phyloP scores from a whole-genome alignment of 805 yeast genomes.

The Starmerella khaoyaiensis region DNA sequence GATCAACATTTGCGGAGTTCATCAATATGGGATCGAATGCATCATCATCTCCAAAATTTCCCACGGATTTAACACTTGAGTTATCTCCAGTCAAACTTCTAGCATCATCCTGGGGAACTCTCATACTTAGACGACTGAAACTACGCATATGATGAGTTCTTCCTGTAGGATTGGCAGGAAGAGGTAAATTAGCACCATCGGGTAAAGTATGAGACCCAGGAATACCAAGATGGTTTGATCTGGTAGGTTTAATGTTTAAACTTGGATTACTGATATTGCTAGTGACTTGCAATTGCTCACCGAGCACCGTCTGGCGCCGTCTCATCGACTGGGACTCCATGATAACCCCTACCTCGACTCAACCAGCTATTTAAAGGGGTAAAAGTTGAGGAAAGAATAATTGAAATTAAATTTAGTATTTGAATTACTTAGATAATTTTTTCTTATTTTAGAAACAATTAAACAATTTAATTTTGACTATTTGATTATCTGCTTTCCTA shows the following conservation, averaged over 20 bases:
- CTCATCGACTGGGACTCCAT: constrained; percentile 22
- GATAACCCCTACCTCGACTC: not conserved
- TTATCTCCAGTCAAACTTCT: constrained; percentile 4
- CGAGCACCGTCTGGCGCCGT: constrained; percentile 21
- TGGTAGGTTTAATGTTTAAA: not conserved
- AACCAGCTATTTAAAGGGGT: not conserved
- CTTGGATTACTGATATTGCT: not conserved
- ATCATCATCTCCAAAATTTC: constrained; percentile 31
- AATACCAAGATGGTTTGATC: not conserved
- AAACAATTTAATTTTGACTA: too few species aligned
- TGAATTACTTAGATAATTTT: too few species aligned
- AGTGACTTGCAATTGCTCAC: constrained; percentile 16
- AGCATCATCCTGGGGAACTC: constrained; percentile 1
- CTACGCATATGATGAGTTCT: constrained; percentile 17
- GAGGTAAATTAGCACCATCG: not conserved
- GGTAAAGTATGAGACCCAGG: not conserved
- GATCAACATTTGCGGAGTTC: constrained; percentile 38
- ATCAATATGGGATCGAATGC: constrained; percentile 36
- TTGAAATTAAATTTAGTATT: not conserved
- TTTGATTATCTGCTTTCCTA: too few species aligned
- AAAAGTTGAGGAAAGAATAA: not conserved
- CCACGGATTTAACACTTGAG: constrained; percentile 23
- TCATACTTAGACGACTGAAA: constrained; percentile 15
- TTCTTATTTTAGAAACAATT: too few species aligned
- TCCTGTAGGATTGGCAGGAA: not conserved